Evolutionary conservation across 140 eudicot genomes (phyloP).

Genomic region (Ambrosia hybrid): DNA sequence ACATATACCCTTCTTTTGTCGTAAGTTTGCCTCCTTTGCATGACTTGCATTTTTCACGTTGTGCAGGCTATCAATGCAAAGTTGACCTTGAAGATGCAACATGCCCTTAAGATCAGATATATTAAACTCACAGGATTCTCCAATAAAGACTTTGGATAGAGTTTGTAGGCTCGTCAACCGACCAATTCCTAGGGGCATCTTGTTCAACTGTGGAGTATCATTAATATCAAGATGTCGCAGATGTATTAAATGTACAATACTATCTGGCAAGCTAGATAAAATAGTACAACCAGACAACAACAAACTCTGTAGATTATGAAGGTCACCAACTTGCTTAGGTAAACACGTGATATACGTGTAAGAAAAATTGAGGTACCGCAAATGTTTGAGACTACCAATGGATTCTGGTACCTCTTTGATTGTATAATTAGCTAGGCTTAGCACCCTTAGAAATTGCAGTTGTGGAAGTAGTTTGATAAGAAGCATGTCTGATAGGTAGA

Average conservation of each 20-base stretch:
- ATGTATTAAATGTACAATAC: conserved; percentile 12
- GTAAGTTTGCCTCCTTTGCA: conserved; percentile 31
- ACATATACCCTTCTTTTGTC: conserved; percentile 23
- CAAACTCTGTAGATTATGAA: conserved; percentile 37
- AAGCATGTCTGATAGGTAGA: neutral
- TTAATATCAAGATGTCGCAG: conserved; percentile 37
- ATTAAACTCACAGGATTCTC: conserved; percentile 13
- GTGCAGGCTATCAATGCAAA: conserved; percentile 29
- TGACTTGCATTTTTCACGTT: conserved; percentile 17
- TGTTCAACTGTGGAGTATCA: neutral
- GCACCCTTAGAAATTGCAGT: conserved; percentile 27
- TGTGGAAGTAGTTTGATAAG: conserved; percentile 18
- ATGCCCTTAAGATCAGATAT: conserved; percentile 31
- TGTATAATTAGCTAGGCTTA: conserved; percentile 19
- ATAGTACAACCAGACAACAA: neutral
- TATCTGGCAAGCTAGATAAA: conserved; percentile 31
- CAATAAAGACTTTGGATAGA: conserved; percentile 23
- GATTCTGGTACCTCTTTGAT: conserved; percentile 32
- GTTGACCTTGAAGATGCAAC: conserved; percentile 22
- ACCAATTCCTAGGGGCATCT: conserved; percentile 25
- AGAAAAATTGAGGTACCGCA: conserved; percentile 43
- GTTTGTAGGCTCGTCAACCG: conserved; percentile 29
- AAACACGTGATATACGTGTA: conserved; percentile 19
- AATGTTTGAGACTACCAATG: conserved; percentile 38
- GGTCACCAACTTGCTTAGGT: conserved; percentile 33